Base-by-base conservation (phyloP, 2,329 filamentous ascomycete species). In the Aspergillus spinulosporus region DNA sequence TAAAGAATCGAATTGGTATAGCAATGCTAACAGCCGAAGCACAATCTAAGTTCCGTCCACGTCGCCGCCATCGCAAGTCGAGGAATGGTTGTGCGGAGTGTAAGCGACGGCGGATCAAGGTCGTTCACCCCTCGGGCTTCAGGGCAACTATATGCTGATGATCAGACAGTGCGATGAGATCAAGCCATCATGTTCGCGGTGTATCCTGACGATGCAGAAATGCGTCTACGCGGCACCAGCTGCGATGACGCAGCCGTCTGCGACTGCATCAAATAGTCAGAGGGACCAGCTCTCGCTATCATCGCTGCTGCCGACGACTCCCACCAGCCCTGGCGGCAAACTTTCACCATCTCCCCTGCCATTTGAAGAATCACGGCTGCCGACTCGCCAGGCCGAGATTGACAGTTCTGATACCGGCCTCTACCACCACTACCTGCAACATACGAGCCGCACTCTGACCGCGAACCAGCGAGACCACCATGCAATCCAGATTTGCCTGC, bases 51-150 rank as follows among this genome's bases (percentile, higher is more conserved):
- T 52, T 52, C 21, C 14, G 49, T n/a, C 49, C 49, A 8, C 40
- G 49, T 3, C 49, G 49, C 28, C 40, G 49, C 40, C 49, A 52
- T 37, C 31, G 42, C 14, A 52, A 52, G 31, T 52, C 49, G 4
- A 26, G 49, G 9, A 52, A 52, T 39, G 49, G 49, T 6, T 52
- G 49, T 21, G 1, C 44, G 1, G 49, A 52, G 49, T 52, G 49
- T 39, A 52, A 52, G 21, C 29, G 49, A 31, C 8, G 49, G 21
- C 26, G 49, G n/a, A 52, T 52, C 11, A 52, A 52, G 49, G 49
- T 52, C 2, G 14, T 15, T 21, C 2, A 8, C 7, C 28, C n/a
- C 14, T 11, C 8, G 5, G n/a, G 15, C n/a, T 15, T 14, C 4
- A 29, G 8, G 34, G 11, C 8, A 11, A 26, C 12, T 34, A 2